Percentiles rank a stretch among this genome's conserved stretches.
Evolutionary conservation across 176 grass and related monocot species (phyloP).

Genomic region (Alopecurus myosuroides): DNA sequence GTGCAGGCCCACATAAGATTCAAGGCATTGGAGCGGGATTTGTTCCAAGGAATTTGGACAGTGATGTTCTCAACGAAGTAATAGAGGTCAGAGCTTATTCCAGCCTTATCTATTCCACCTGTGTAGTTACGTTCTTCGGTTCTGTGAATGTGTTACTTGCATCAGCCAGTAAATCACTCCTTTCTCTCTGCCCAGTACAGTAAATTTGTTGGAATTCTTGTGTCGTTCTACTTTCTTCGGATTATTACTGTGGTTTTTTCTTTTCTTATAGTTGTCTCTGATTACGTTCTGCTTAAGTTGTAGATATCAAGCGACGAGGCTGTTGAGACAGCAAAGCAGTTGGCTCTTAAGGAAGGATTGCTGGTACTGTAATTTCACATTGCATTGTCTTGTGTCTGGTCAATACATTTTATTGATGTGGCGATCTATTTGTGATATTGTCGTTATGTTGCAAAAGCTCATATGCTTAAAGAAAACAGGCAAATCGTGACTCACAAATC

Average conservation of each 20-base stretch:
- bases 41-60: conserved; percentile 84
- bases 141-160: not conserved
- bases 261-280: conserved; percentile 9
- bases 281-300: not conserved
- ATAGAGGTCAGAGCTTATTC: conserved; percentile 51
- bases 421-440: not conserved
- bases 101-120: not conserved
- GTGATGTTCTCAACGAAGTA: conserved; percentile 76
- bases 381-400: not conserved
- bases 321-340: conserved; percentile 90
- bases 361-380: conserved; percentile 50
- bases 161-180: not conserved
- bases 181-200: not conserved
- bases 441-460: not conserved
- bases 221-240: not conserved
- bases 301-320: conserved; percentile 93
- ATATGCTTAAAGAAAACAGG: not conserved
- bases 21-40: conserved; percentile 94
- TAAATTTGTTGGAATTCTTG: not conserved
- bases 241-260: not conserved
- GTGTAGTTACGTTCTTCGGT: not conserved
- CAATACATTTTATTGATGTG: not conserved
- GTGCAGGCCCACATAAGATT: conserved; percentile 93
- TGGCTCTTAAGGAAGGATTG: conserved; percentile 94
- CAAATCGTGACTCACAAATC: not conserved